These are phyloP conservation scores for Moesziomyces sp. DNA, from an alignment of 1,284 basidiomycete species.

Conservation along the genomic window DNA sequence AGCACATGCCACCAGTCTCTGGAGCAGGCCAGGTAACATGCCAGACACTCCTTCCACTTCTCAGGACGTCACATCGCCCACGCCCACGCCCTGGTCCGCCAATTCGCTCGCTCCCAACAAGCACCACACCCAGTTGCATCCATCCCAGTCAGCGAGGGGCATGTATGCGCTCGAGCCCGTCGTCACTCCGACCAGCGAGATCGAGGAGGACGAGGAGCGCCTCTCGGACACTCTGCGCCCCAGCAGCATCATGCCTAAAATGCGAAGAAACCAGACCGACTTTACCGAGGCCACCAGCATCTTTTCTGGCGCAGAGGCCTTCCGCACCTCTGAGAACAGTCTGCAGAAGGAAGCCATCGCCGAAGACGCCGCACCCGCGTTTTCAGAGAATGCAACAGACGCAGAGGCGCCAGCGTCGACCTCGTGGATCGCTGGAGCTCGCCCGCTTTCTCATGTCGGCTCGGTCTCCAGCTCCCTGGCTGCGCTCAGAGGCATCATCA, in stretches of 20 bases:
- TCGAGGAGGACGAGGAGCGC: constrained; percentile 8
- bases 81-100: constrained; percentile 34
- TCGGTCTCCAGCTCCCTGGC: constrained; percentile 35
- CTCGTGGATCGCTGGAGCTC: constrained; percentile 2
- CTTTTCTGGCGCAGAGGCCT: constrained; percentile 29
- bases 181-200: constrained; percentile 15
- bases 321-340: constrained; percentile 21
- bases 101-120: constrained; percentile 23
- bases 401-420: constrained; percentile 7
- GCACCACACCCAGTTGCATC: constrained; percentile 8
- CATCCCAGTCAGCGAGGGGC: background rate
- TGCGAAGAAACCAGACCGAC: constrained; percentile 31
- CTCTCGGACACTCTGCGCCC: constrained; percentile 4
- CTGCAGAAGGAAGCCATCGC: constrained; percentile 23
- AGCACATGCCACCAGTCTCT: constrained; percentile 37
- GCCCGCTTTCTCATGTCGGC: constrained; percentile 22
- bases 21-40: constrained; percentile 34
- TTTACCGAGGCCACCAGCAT: constrained; percentile 46
- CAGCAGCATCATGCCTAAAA: constrained; percentile 15
- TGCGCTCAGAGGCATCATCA: constrained; percentile 33
- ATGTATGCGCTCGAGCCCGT: constrained; percentile 29
- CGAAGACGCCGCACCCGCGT: constrained; percentile 2
- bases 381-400: background rate
- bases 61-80: constrained; percentile 28
- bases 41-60: constrained; percentile 45